Evolutionary conservation across 768 basidiomycete species (phyloP).

Genomic region (Podaxis carcinomalis): DNA sequence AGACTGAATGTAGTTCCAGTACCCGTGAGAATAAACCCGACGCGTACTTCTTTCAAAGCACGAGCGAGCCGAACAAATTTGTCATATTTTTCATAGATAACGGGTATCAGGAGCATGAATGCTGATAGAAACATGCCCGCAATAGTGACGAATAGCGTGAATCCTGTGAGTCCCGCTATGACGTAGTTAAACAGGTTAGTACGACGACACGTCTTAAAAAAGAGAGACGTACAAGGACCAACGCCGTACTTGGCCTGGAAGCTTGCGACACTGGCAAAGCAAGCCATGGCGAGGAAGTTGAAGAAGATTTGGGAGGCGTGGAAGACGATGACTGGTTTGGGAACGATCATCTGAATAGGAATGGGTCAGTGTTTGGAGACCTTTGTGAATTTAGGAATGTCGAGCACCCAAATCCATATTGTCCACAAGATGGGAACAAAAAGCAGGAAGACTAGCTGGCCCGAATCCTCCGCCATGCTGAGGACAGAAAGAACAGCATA

Average conservation of each 20-base stretch:
- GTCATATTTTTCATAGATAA: conserved; percentile 83
- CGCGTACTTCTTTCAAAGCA: conserved; percentile 77
- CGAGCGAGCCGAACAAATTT: conserved; percentile 72
- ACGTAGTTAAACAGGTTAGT: conserved; percentile 14
- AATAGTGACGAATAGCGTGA: conserved; percentile 79
- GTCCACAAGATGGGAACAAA: conserved; percentile 62
- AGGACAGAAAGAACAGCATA: conserved; percentile 30
- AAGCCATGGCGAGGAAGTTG: conserved; percentile 89
- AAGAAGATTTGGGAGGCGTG: conserved; percentile 83
- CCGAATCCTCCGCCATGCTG: conserved; percentile 33
- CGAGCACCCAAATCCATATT: conserved; percentile 63
- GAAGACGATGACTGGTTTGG: conserved; percentile 76
- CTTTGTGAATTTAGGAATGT: conserved; percentile 13
- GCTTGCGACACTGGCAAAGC: conserved; percentile 82
- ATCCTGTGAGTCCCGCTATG: conserved; percentile 80
- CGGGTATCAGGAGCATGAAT: conserved; percentile 74
- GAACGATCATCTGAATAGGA: conserved; percentile 72
- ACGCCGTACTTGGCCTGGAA: conserved; percentile 86
- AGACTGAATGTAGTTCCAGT: conserved; percentile 62
- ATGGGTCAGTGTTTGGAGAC: conserved; percentile 10
- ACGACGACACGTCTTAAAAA: background rate
- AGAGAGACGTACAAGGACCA: conserved; percentile 70
- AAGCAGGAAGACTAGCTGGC: conserved; percentile 57
- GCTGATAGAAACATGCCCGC: conserved; percentile 67
- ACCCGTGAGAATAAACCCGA: conserved; percentile 78